Evolutionary conservation across 805 yeast genomes (phyloP).

Genomic region (Ogataea philodendri): DNA sequence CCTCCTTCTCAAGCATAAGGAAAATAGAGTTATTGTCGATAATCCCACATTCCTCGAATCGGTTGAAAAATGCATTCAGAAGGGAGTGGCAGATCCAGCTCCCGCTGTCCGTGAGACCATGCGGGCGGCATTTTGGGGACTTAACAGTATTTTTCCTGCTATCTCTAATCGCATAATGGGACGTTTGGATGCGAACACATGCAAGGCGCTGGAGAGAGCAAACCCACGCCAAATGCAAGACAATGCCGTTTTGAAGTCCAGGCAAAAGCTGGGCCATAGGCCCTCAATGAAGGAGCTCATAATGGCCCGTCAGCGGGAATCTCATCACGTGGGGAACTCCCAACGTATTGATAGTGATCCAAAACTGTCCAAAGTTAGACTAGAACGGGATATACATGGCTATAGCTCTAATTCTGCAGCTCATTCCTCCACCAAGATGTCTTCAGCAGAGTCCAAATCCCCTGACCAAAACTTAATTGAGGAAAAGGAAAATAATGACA

Average conservation of each 20-base stretch:
- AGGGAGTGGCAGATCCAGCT: slow-evolving; percentile 75
- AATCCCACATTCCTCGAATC: slow-evolving; percentile 38
- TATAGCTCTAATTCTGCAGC: too few relatives aligned
- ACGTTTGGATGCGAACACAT: slow-evolving; percentile 44
- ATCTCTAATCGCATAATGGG: slow-evolving; percentile 41
- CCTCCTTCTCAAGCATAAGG: slow-evolving; percentile 50
- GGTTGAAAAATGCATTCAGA: slow-evolving; percentile 50
- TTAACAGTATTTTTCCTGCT: slow-evolving; percentile 51
- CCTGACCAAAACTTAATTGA: not conserved
- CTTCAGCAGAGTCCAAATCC: slow-evolving; percentile 8
- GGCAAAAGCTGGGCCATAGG: slow-evolving; percentile 27
- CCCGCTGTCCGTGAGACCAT: slow-evolving; percentile 75
- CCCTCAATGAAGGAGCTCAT: slow-evolving; percentile 50
- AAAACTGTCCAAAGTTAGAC: slow-evolving; percentile 4
- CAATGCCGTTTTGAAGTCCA: slow-evolving; percentile 14
- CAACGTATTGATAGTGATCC: not conserved
- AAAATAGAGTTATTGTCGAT: slow-evolving; percentile 32
- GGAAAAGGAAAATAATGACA: slow-evolving; percentile 18
- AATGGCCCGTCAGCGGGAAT: slow-evolving; percentile 41
- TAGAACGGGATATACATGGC: too few relatives aligned
- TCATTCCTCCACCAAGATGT: slow-evolving; percentile 8
- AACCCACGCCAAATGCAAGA: slow-evolving; percentile 34
- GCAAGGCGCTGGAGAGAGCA: slow-evolving; percentile 61
- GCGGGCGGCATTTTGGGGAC: slow-evolving; percentile 73
- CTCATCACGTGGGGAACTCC: not conserved